Evolutionary conservation across 1,284 basidiomycete genomes (phyloP), one percentile per base, ranked within the genome.

Genomic region (Wallemia mellicola): DNA sequence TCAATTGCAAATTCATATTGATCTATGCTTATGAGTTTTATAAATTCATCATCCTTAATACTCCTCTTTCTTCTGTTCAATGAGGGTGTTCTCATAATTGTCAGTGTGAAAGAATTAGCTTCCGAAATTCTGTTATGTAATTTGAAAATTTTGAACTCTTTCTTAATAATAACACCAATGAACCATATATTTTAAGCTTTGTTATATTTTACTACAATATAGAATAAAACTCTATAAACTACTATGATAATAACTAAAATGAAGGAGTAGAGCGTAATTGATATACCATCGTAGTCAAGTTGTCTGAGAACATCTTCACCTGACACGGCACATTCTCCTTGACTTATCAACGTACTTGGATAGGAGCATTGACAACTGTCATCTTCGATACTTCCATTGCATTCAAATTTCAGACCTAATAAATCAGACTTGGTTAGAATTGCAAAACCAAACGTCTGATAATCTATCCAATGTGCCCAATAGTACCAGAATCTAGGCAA

Each of bases 401-500:
- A 79, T 1, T 63, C 63, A 65, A 80, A 77, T 1, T 66, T 68
- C 24, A 77, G 64, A 0, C 75, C 76, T 24, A 67, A 64, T 27
- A 79, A 66, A 65, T 80, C 78, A 59, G 76, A 77, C 67, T 75
- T 65, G 32, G 68, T 68, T 24, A 72, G 65, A 27, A 71, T 63
- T 55, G 70, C 66, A 58, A 71, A 70, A 0, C 76, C 73, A 61
- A 74, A 79, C 60, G 70, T 71, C 64, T 74, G 68, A 60, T 58
- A 64, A 58, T 60, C 61, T 58, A 63, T 68, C 61, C 68, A 78
- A 64, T 79, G 77, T 62, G 76, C 75, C 60, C 73, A 76, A 63
- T 73, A 76, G 65, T 72, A 76, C 77, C 77, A 79, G 66, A 79
- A 80, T 0, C 71, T 65, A 0, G 77, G 77, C 9, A 80, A 69